Evolutionary conservation across 164 flowering plant genomes (phyloP).

Genomic region (Dillenia suffruticosa): DNA sequence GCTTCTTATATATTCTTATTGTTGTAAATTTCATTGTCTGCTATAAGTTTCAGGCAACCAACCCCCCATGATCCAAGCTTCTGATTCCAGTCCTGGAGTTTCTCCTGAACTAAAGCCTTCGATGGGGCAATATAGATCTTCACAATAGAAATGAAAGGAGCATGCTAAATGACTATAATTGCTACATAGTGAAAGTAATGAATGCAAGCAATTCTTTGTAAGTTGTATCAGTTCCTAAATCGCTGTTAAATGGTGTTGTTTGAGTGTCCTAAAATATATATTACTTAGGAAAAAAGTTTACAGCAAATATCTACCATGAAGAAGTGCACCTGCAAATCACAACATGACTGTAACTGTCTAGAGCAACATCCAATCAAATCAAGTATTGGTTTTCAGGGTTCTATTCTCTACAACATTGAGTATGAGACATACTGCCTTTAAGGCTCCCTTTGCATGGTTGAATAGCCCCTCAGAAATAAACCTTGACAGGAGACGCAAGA

Average conservation of each 20-base stretch:
- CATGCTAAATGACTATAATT: not conserved
- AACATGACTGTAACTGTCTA: too few species aligned
- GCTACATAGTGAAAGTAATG: not conserved
- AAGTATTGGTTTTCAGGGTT: too few species aligned
- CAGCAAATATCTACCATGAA: too few species aligned
- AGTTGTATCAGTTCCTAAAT: too few species aligned
- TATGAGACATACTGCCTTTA: slow-evolving; percentile 63
- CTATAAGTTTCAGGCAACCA: slow-evolving; percentile 86
- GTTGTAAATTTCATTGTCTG: slow-evolving; percentile 76
- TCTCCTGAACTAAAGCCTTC: slow-evolving; percentile 97
- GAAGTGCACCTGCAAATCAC: too few species aligned
- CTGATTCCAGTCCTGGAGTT: slow-evolving; percentile 84
- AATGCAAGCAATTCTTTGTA: too few species aligned
- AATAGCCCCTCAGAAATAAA: slow-evolving; percentile 71
- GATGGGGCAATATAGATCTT: slow-evolving; percentile 96
- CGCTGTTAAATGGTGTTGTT: too few species aligned
- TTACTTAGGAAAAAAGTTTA: too few species aligned
- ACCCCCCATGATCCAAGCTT: slow-evolving; percentile 86
- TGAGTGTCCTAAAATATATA: too few species aligned
- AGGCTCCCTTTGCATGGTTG: slow-evolving; percentile 69
- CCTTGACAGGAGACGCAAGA: slow-evolving; percentile 87
- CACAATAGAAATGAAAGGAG: slow-evolving; percentile 10
- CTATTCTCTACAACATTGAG: not conserved
- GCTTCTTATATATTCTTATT: slow-evolving; percentile 71
- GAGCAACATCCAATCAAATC: too few species aligned